These are phyloP conservation scores for Tetrapisispora namnaoensis DNA, from an alignment of 805 yeast species.

Conservation along the genomic window DNA sequence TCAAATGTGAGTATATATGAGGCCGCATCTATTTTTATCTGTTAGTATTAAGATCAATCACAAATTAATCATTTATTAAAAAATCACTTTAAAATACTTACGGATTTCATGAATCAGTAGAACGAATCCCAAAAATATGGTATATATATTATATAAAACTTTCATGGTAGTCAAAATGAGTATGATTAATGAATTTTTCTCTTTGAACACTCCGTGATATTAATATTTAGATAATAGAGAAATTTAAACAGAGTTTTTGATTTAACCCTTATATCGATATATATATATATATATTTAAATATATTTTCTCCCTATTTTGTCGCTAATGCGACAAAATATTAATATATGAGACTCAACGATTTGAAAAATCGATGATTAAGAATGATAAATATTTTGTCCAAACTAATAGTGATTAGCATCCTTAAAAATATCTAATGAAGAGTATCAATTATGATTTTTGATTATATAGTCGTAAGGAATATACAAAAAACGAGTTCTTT, in stretches of 20 bases:
- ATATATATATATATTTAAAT: background rate
- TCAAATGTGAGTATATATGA: slow-evolving; percentile 17
- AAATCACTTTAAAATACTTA: background rate
- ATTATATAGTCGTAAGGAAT: too few species aligned
- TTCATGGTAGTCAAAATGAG: background rate
- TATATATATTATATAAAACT: background rate
- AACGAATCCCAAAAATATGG: background rate
- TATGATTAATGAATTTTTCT: too few species aligned
- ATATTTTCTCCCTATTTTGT: background rate
- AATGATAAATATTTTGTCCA: too few species aligned
- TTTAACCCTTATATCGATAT: slow-evolving; percentile 1
- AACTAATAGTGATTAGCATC: too few species aligned
- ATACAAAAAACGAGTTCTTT: too few species aligned
- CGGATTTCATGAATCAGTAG: background rate
- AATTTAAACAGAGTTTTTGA: too few species aligned
- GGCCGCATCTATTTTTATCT: slow-evolving; percentile 2
- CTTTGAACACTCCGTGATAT: too few species aligned
- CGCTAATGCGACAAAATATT: background rate
- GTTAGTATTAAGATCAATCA: background rate
- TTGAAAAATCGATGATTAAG: too few species aligned
- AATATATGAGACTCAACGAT: too few species aligned
- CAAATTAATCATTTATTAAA: background rate
- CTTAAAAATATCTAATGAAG: too few species aligned
- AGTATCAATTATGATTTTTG: too few species aligned
- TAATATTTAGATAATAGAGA: too few species aligned